Evolutionary conservation across 140 eudicot species (phyloP).

Genomic region (Ambrosia hybrid): DNA sequence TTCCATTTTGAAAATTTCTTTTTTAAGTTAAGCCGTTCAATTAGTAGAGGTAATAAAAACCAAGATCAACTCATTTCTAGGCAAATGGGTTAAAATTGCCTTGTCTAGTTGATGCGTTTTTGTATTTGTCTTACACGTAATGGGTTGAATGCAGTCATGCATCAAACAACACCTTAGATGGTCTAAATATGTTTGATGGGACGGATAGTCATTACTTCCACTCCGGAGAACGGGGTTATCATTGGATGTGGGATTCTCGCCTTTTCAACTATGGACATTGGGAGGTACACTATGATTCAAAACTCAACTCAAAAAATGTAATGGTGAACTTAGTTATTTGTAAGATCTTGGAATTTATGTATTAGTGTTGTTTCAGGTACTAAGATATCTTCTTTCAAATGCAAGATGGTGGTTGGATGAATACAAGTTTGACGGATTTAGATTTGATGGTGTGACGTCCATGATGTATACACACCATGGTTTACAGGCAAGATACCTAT

Average conservation of each 20-base stretch:
- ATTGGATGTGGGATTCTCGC: slow-evolving; percentile 99
- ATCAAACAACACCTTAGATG: slow-evolving; percentile 90
- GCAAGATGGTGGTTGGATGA: slow-evolving; percentile 99
- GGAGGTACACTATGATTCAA: slow-evolving; percentile 62
- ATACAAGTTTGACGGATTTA: slow-evolving; percentile 94
- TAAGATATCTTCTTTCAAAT: slow-evolving; percentile 92
- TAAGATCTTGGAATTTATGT: slow-evolving; percentile 8
- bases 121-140: slow-evolving; percentile 14
- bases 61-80: neutral
- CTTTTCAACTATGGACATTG: slow-evolving; percentile 96
- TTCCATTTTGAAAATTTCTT: neutral
- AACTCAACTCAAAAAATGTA: slow-evolving; percentile 8
- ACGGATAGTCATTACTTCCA: slow-evolving; percentile 94
- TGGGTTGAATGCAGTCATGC: slow-evolving; percentile 67
- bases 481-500: slow-evolving; percentile 52
- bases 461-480: slow-evolving; percentile 99
- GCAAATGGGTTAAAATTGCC: neutral
- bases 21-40: neutral
- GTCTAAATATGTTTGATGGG: slow-evolving; percentile 97
- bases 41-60: neutral
- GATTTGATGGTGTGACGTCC: slow-evolving; percentile 99
- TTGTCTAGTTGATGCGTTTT: neutral
- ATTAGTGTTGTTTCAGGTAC: slow-evolving; percentile 50
- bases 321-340: neutral
- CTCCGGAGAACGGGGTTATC: slow-evolving; percentile 94